Evolutionary conservation across 129 eudicot genomes (phyloP), one percentile per base, ranked within the genome.

Genomic region (Flaveria ramosissima): DNA sequence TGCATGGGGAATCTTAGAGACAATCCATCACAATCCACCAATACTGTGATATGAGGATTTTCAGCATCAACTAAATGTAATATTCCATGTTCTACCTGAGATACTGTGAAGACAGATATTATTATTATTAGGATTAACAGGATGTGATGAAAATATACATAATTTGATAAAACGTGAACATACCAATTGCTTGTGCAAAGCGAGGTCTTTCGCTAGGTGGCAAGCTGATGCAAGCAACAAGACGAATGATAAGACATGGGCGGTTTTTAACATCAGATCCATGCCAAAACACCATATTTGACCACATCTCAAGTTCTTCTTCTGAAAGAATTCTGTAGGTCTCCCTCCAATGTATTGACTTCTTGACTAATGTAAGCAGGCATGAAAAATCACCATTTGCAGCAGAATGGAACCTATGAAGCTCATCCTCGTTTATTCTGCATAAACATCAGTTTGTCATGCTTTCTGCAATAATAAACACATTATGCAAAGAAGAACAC

Each of bases 61-160:
- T 78, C 78, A 57, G 63, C 53, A 64, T 86, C 89, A 57, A 88
- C 81, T 73, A 94, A 71, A 81, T 89, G 86, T 74, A 91, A 85
- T 79, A 91, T 86, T 41, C 98, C 98, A 55, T 89, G 86, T 85
- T 94, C 98, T 74, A 94, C 90, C 86, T 94, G 98, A 68, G 98
- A 94, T 73, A 94, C 98, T 94, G 84, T 83, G 74, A 41, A 62
- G 63, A 9, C 72, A 84, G 81, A 86, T 63, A 30, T 63, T 63
- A 55, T 7, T 30, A 2, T 21, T 56, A 68, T 52, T 2, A 45
- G 30, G 60, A 42, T 62, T 10, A 71, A 32, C 1, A 27, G 19
- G 46, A 64, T 65, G 24, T 48, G 17, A 23, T 15, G 48, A 71
- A 79, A 36, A 52, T 6, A 1, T 60, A 8, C 15, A 71, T 60